Conservation (phyloP, 2,329 filamentous ascomycete species). For the Cryphonectria radicalis region DNA sequence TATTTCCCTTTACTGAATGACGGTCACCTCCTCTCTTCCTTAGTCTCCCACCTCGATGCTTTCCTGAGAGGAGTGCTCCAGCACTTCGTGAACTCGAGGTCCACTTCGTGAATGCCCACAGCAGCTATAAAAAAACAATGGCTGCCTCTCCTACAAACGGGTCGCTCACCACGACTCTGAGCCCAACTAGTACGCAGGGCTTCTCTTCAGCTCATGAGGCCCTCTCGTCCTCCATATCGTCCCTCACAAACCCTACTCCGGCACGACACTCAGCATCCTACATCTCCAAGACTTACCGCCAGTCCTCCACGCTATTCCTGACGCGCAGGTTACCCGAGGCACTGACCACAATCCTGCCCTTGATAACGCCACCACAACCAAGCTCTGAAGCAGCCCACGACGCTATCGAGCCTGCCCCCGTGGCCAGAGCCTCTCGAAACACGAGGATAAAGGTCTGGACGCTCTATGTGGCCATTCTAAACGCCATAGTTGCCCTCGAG, state of each 20-base stretch:
- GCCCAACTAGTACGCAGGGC: slow-evolving; percentile 51
- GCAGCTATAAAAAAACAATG: slow-evolving; percentile 16
- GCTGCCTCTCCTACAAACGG: slow-evolving; percentile 36
- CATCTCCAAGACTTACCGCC: slow-evolving; percentile 91
- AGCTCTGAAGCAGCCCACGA: slow-evolving; percentile 47
- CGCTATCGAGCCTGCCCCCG: slow-evolving; percentile 65
- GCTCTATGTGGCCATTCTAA: slow-evolving; percentile 90
- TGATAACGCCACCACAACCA: slow-evolving; percentile 68
- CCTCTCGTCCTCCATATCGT: slow-evolving; percentile 70
- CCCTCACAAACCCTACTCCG: slow-evolving; percentile 64
- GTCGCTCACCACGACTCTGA: slow-evolving; percentile 49
- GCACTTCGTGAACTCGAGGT: background rate
- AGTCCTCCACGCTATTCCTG: slow-evolving; percentile 91
- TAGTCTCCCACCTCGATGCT: slow-evolving; percentile 13
- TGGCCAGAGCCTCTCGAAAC: slow-evolving; percentile 77
- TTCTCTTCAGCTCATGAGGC: slow-evolving; percentile 52
- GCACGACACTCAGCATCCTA: slow-evolving; percentile 68
- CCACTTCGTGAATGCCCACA: background rate
- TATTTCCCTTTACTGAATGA: slow-evolving; percentile 5
- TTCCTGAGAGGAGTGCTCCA: slow-evolving; percentile 6
- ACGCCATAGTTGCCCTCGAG: slow-evolving; percentile 87
- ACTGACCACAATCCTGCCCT: slow-evolving; percentile 79
- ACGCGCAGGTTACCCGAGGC: slow-evolving; percentile 93
- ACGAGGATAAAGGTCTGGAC: slow-evolving; percentile 97
- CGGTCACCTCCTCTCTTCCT: slow-evolving; percentile 8